phyloP scores from a whole-genome alignment of 345 rosid genomes.

The Lumnitzera racemosa region DNA sequence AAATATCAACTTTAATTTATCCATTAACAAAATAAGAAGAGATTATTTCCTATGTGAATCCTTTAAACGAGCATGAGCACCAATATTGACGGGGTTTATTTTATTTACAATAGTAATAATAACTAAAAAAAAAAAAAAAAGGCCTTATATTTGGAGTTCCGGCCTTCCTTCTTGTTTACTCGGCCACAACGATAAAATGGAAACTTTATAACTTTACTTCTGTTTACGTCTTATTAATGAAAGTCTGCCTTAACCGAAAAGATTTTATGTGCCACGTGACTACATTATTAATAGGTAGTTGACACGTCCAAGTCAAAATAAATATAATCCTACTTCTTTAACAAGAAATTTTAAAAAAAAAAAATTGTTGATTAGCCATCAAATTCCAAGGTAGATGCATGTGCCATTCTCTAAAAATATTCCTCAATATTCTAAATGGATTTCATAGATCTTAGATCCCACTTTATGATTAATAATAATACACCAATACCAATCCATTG shows the following conservation, averaged over 20 bases:
- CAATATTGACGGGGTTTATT: too few species aligned
- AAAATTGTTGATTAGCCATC: too few species aligned
- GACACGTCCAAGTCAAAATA: constrained; percentile 14
- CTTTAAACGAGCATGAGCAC: too few species aligned
- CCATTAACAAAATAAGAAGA: too few species aligned
- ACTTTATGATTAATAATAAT: neutral
- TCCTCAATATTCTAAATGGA: constrained; percentile 2
- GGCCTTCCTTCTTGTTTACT: neutral
- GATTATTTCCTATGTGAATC: too few species aligned
- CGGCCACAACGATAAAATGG: neutral
- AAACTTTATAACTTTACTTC: neutral
- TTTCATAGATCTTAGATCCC: constrained; percentile 15
- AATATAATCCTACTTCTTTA: neutral
- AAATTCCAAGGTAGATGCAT: constrained; percentile 6
- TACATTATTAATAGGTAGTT: constrained; percentile 15
- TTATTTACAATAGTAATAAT: too few species aligned
- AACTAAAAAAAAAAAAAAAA: too few species aligned
- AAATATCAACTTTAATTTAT: too few species aligned
- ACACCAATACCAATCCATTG: too few species aligned
- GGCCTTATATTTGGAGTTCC: neutral
- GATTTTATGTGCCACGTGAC: constrained; percentile 5
- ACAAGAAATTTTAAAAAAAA: too few species aligned
- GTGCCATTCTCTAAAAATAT: constrained; percentile 17
- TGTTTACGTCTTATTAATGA: too few species aligned
- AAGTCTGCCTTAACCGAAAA: too few species aligned